Conservation (phyloP, 2,329 filamentous ascomycete genomes). For the Cryphonectria carpinicola region DNA sequence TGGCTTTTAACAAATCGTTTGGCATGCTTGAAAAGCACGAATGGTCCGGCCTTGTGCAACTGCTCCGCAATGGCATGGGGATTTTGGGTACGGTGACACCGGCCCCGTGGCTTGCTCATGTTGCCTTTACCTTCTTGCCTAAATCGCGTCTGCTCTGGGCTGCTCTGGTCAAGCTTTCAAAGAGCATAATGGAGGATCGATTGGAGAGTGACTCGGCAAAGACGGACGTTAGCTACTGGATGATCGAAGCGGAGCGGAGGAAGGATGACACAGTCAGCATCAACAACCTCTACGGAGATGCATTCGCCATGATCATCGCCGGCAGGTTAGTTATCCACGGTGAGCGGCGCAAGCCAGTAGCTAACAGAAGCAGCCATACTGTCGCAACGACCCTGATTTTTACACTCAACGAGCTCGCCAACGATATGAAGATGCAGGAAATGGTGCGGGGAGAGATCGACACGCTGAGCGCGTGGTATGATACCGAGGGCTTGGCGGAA, state of each 20-base stretch:
- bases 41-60: neutral
- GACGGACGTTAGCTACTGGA: neutral
- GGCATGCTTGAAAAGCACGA: neutral
- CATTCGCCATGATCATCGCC: neutral
- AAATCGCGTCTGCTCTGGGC: neutral
- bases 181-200: neutral
- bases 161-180: neutral
- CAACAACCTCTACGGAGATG: slow-evolving; percentile 4
- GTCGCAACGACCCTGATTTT: neutral
- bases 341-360: neutral
- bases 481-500: neutral
- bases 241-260: slow-evolving; percentile 4
- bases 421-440: neutral
- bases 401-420: neutral
- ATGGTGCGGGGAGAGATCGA: neutral
- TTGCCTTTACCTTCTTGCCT: neutral
- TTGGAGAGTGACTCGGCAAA: neutral
- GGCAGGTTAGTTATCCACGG: neutral
- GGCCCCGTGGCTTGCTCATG: neutral
- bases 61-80: neutral
- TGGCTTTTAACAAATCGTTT: neutral
- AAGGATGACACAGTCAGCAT: neutral
- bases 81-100: neutral
- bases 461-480: neutral
- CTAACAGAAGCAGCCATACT: neutral